Evolutionary conservation across 108 stramenopile genomes (phyloP).

Genomic region (Conticribra weissflogii): DNA sequence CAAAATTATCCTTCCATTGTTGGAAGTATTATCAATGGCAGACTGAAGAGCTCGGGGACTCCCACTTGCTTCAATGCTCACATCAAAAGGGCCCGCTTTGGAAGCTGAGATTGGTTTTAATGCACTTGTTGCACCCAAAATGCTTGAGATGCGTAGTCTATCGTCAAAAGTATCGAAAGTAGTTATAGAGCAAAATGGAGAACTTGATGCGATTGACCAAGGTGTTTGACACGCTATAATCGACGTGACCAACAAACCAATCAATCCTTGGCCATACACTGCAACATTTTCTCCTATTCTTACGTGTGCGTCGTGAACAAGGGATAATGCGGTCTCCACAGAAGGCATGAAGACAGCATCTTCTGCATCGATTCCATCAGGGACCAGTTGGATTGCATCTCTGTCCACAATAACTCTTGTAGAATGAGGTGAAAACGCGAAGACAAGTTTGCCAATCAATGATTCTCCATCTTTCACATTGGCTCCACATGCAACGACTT

Average conservation of each 20-base stretch:
- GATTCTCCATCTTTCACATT: constrained; percentile 55
- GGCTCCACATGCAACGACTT: constrained; percentile 71
- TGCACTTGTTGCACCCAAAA: constrained; percentile 82
- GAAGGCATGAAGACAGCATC: constrained; percentile 96
- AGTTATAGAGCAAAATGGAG: constrained; percentile 56
- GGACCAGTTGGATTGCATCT: constrained; percentile 79
- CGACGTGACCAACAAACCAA: constrained; percentile 88
- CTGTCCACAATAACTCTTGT: constrained; percentile 71
- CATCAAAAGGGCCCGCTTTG: constrained; percentile 78
- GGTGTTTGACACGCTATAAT: constrained; percentile 51
- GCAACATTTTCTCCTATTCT: constrained; percentile 88
- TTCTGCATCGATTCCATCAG: constrained; percentile 79
- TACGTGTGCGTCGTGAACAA: constrained; percentile 89
- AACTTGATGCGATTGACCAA: constrained; percentile 9
- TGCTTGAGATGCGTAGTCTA: constrained; percentile 67
- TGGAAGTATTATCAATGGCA: constrained; percentile 76
- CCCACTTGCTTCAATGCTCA: constrained; percentile 91
- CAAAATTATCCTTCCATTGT: constrained; percentile 83
- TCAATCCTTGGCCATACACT: constrained; percentile 91
- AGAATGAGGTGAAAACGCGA: constrained; percentile 89
- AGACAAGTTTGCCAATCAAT: constrained; percentile 73
- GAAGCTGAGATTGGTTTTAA: constrained; percentile 57
- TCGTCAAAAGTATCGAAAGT: constrained; percentile 80
- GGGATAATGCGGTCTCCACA: constrained; percentile 90
- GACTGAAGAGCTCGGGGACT: constrained; percentile 82